phyloP scores from a whole-genome alignment of 2,329 filamentous ascomycete species.

The Cercospora sp. region DNA sequence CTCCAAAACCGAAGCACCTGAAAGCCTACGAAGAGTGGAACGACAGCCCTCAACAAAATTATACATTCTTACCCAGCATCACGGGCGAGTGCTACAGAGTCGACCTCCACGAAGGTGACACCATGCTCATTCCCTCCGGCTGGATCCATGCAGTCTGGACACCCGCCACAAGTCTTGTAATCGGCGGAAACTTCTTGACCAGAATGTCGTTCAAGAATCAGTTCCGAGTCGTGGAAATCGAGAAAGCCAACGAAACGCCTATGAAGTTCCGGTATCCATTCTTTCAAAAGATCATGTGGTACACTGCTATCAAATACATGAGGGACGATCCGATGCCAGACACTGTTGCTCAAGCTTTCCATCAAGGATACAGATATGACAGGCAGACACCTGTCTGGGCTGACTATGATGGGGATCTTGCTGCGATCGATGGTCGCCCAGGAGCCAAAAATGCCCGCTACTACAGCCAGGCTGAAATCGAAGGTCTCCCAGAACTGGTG shows the following conservation, averaged over 20 bases:
- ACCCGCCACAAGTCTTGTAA: slow-evolving; percentile 67
- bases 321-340: slow-evolving; percentile 63
- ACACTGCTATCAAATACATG: slow-evolving; percentile 63
- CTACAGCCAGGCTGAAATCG: slow-evolving; percentile 63
- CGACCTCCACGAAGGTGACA: slow-evolving; percentile 65
- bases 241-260: slow-evolving; percentile 66
- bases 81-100: slow-evolving; percentile 68
- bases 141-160: slow-evolving; percentile 75
- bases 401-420: slow-evolving; percentile 55
- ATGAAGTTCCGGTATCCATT: slow-evolving; percentile 66
- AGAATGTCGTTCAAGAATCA: slow-evolving; percentile 66
- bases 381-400: slow-evolving; percentile 59
- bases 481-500: slow-evolving; percentile 59
- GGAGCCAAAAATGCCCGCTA: slow-evolving; percentile 58
- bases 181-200: slow-evolving; percentile 70
- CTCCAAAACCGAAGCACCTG: slow-evolving; percentile 65
- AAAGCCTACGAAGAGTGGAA: slow-evolving; percentile 73
- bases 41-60: slow-evolving; percentile 65
- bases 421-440: slow-evolving; percentile 49
- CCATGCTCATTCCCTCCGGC: slow-evolving; percentile 69
- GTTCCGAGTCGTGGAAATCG: slow-evolving; percentile 64
- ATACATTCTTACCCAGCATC: slow-evolving; percentile 63
- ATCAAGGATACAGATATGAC: slow-evolving; percentile 57
- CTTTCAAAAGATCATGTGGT: slow-evolving; percentile 71
- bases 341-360: slow-evolving; percentile 56